Percentiles rank a stretch among this genome's conserved stretches.
These are phyloP conservation scores for Oryza australiensis DNA, from an alignment of 176 grass and related monocot species.

Conservation along the genomic window DNA sequence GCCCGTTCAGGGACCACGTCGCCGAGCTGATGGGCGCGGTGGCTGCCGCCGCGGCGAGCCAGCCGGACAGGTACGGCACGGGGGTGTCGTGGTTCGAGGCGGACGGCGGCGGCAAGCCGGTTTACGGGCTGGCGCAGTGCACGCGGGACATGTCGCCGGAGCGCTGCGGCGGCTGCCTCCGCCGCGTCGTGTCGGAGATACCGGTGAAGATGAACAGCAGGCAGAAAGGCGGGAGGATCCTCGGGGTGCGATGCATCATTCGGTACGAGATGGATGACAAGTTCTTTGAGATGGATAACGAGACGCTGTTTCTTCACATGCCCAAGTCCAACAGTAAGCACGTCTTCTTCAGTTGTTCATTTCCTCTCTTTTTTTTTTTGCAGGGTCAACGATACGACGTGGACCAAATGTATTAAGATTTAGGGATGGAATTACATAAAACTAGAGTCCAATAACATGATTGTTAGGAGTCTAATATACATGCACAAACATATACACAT, in stretches of 20 bases:
- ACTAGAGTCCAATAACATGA: no score
- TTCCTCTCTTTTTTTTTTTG: no score
- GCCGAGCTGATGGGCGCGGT: conserved; percentile 11
- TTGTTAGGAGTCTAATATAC: no score
- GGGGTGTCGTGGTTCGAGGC: conserved; percentile 29
- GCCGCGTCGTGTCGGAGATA: not conserved
- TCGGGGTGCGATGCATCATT: conserved; percentile 27
- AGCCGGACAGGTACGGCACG: conserved; percentile 26
- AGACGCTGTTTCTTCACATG: conserved; percentile 16
- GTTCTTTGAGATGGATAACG: no score
- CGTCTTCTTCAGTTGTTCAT: no score
- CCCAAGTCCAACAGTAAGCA: no score
- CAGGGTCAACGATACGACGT: no score
- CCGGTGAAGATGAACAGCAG: not conserved
- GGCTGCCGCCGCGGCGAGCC: not conserved
- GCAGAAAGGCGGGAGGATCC: conserved; percentile 18
- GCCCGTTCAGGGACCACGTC: conserved; percentile 10
- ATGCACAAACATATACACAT: no score
- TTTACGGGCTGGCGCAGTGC: conserved; percentile 53
- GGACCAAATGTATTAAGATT: no score
- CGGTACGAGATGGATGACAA: conserved; percentile 21
- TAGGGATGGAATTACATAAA: no score
- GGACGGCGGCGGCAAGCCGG: not conserved
- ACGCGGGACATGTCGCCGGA: conserved; percentile 7
- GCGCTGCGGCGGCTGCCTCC: conserved; percentile 12